A percentile compares a stretch with the other conserved stretches of the same genome.
phyloP scores from a whole-genome alignment of 139 green algal genomes.

The Gonium pectorale region DNA sequence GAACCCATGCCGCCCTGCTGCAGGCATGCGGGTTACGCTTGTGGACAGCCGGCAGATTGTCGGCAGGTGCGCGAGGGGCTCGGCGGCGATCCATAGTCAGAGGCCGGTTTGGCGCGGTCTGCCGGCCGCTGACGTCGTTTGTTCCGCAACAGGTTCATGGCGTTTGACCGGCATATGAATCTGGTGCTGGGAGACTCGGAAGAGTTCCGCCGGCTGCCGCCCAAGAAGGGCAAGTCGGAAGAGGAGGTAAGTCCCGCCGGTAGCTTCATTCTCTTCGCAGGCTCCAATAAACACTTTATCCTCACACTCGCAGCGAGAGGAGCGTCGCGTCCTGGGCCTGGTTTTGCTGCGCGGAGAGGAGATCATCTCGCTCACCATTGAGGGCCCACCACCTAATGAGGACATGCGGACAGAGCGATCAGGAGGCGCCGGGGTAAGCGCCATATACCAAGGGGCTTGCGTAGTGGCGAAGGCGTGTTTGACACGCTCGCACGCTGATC shows the following conservation, averaged over 20 bases:
- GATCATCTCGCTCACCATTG: slow-evolving; percentile 94
- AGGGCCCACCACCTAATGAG: slow-evolving; percentile 94
- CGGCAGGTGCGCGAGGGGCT: slow-evolving; percentile 74
- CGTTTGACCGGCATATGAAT: slow-evolving; percentile 99
- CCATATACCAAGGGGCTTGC: no score
- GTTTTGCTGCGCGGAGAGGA: slow-evolving; percentile 96
- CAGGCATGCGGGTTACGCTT: slow-evolving; percentile 92
- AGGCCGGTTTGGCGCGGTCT: not conserved
- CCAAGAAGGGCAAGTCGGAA: slow-evolving; percentile 91
- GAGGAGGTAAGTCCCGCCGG: slow-evolving; percentile 86
- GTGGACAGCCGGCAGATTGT: slow-evolving; percentile 92
- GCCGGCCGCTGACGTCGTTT: not conserved
- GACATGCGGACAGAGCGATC: slow-evolving; percentile 62
- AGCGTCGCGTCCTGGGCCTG: slow-evolving; percentile 94
- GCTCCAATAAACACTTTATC: no score
- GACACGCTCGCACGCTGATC: no score
- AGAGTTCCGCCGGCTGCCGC: slow-evolving; percentile 94
- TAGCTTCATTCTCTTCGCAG: no score
- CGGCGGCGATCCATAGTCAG: slow-evolving; percentile 5
- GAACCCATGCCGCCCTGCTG: not conserved
- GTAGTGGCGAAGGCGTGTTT: no score
- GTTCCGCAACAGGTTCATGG: slow-evolving; percentile 97
- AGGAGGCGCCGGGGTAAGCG: slow-evolving; percentile 65
- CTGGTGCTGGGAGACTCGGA: slow-evolving; percentile 97
- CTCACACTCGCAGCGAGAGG: slow-evolving; percentile 86